phyloP scores from a whole-genome alignment of 345 rosid genomes.

The Carallia brachiata region DNA sequence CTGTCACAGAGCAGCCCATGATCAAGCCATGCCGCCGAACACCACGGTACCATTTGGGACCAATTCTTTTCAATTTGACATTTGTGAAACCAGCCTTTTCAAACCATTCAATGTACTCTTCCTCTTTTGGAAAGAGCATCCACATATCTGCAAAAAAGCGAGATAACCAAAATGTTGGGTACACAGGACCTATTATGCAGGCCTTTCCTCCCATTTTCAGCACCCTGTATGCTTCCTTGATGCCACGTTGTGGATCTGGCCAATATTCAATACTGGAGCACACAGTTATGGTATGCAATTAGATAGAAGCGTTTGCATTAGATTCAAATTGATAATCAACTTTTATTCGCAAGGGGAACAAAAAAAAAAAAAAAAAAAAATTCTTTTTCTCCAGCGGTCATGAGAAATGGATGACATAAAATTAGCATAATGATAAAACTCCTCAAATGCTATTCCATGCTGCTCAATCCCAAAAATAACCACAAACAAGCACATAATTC shows the following conservation, averaged over 20 bases:
- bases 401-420: background rate
- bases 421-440: too few species aligned
- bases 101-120: slow-evolving; percentile 47
- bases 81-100: slow-evolving; percentile 36
- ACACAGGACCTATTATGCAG: slow-evolving; percentile 37
- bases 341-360: too few species aligned
- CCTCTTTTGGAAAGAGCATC: slow-evolving; percentile 46
- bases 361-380: too few species aligned
- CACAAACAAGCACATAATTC: background rate
- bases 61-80: slow-evolving; percentile 37
- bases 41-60: slow-evolving; percentile 44
- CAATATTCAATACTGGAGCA: slow-evolving; percentile 36
- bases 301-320: background rate
- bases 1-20: slow-evolving; percentile 45
- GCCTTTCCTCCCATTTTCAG: slow-evolving; percentile 44
- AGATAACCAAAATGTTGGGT: slow-evolving; percentile 43
- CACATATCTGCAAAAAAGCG: slow-evolving; percentile 39
- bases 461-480: background rate
- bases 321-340: too few species aligned
- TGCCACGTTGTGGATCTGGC: slow-evolving; percentile 41
- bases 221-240: slow-evolving; percentile 41
- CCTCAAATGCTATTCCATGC: too few species aligned
- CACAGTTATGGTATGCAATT: background rate
- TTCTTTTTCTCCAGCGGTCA: too few species aligned
- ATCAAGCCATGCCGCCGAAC: slow-evolving; percentile 43